Evolutionary conservation across 495 filamentous ascomycete species (phyloP), one percentile per base, ranked within the genome.

Genomic region (Penicillium mononematosum): DNA sequence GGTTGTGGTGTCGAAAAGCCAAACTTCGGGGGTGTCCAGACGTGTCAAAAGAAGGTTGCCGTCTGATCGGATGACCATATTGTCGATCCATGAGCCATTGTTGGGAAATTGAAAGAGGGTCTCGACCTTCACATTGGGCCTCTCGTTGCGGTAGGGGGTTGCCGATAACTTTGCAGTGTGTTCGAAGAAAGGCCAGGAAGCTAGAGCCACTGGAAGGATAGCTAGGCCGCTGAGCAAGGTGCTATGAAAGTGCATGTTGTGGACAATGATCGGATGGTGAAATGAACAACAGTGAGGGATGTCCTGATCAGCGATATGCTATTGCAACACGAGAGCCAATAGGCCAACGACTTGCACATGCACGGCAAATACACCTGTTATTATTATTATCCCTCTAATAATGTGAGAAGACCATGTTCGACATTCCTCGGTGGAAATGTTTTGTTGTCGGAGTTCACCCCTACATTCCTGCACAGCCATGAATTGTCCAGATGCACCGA

Each of bases 61-160:
- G 39, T 71, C 65, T 8, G 64, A 52, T 16, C 73, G 67, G 0
- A 72, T 50, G 19, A 62, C 74, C 14, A 79, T 32, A 49, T 76
- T 78, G 51, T 71, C 66, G n/a, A 78, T 50, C 72, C 74, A 77
- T 3, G 74, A 72, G 36, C 72, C 70, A 45, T 70, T 72, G 42
- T 65, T 50, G 1, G 63, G 50, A 45, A 66, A 71, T 48, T 75
- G 71, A 38, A 65, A 74, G 27, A 71, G 50, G 1, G 70, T 72
- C 42, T 65, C 55, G 2, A 68, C 55, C 31, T 60, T 36, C 4
- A 65, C 62, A 4, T 55, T 44, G 6, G 63, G 60, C 58, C 59
- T 17, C 9, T 56, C 31, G n/a, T 68, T 66, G 24, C 22, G 10
- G 20, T 47, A 61, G 0, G 53, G 45, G 3, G 24, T 57, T 22